Evolutionary conservation across 176 grass and related monocot genomes (phyloP).

Genomic region (Phoenix roebelenii): DNA sequence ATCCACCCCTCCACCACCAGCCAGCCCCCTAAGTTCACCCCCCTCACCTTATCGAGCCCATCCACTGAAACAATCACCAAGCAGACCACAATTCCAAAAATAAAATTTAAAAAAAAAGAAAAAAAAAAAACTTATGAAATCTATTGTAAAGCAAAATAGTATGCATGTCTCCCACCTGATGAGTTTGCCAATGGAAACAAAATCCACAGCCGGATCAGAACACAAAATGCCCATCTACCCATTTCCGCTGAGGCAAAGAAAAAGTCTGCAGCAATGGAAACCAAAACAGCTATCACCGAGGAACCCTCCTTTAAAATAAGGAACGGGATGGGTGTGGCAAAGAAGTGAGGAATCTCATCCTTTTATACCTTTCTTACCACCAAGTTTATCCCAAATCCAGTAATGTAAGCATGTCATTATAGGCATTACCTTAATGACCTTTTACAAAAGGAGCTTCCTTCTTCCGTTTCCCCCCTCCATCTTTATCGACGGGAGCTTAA

Average conservation of each 20-base stretch:
- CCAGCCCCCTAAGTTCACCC: constrained; percentile 82
- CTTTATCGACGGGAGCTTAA: too few relatives aligned
- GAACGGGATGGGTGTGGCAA: constrained; percentile 13
- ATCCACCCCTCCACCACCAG: constrained; percentile 87
- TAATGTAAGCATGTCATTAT: constrained; percentile 22
- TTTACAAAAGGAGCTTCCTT: neutral
- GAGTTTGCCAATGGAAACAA: constrained; percentile 11
- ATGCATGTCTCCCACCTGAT: neutral
- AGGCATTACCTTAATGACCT: constrained; percentile 1
- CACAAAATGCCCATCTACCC: constrained; percentile 10
- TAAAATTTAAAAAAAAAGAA: neutral
- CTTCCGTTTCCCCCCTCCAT: too few relatives aligned
- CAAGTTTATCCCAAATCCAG: constrained; percentile 54
- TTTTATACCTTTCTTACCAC: constrained; percentile 43
- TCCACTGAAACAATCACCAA: constrained; percentile 21
- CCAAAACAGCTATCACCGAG: neutral
- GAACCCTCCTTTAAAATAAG: constrained; percentile 5
- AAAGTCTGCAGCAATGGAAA: constrained; percentile 1
- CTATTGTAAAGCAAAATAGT: neutral
- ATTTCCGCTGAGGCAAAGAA: constrained; percentile 5
- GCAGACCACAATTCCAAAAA: neutral
- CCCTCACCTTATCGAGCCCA: constrained; percentile 55
- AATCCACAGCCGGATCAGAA: constrained; percentile 18
- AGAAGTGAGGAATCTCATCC: neutral
- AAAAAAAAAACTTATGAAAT: neutral